Evolutionary conservation across 352 stramenopile species (phyloP).

Genomic region (Globisporangium orthogonon): DNA sequence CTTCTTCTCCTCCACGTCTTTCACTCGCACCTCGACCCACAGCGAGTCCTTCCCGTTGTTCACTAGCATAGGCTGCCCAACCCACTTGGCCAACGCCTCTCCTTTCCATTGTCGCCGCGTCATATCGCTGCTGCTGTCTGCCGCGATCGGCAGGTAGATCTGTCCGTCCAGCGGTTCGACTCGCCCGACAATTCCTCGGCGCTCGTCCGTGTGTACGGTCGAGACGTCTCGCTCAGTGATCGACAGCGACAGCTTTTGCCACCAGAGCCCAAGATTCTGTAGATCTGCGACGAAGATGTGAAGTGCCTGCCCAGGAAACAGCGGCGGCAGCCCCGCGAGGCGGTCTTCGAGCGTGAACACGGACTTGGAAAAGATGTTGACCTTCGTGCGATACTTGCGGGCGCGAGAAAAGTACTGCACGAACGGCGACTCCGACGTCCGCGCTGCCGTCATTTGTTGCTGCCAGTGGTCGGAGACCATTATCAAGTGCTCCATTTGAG

Average conservation of each 20-base stretch:
- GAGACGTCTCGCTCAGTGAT: slow-evolving; percentile 48
- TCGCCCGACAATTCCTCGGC: slow-evolving; percentile 25
- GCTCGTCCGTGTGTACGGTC: slow-evolving; percentile 51
- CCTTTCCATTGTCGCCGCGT: slow-evolving; percentile 28
- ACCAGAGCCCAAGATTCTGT: slow-evolving; percentile 50
- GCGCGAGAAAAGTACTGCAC: slow-evolving; percentile 36
- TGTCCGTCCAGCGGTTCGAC: slow-evolving; percentile 62
- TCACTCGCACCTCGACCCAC: slow-evolving; percentile 54
- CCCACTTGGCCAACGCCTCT: slow-evolving; percentile 37
- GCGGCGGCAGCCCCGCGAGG: slow-evolving; percentile 26
- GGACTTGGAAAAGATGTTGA: slow-evolving; percentile 48
- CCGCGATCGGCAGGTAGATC: slow-evolving; percentile 44
- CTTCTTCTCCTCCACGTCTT: slow-evolving; percentile 54
- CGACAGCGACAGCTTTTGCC: slow-evolving; percentile 51
- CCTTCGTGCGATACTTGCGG: slow-evolving; percentile 58
- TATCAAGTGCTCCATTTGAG: slow-evolving; percentile 50
- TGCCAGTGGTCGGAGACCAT: slow-evolving; percentile 54
- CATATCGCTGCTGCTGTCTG: slow-evolving; percentile 30
- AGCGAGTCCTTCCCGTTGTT: slow-evolving; percentile 66
- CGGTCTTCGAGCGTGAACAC: slow-evolving; percentile 46
- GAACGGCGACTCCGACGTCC: slow-evolving; percentile 13
- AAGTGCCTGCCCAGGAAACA: slow-evolving; percentile 25
- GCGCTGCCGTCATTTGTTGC: slow-evolving; percentile 32
- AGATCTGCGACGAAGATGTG: slow-evolving; percentile 54
- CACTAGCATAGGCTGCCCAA: slow-evolving; percentile 50